Percentiles rank a stretch among this genome's conserved stretches.
These are phyloP conservation scores for Chaetoscypha palmicola DNA, from an alignment of 2,329 filamentous ascomycete genomes.

Conservation along the genomic window DNA sequence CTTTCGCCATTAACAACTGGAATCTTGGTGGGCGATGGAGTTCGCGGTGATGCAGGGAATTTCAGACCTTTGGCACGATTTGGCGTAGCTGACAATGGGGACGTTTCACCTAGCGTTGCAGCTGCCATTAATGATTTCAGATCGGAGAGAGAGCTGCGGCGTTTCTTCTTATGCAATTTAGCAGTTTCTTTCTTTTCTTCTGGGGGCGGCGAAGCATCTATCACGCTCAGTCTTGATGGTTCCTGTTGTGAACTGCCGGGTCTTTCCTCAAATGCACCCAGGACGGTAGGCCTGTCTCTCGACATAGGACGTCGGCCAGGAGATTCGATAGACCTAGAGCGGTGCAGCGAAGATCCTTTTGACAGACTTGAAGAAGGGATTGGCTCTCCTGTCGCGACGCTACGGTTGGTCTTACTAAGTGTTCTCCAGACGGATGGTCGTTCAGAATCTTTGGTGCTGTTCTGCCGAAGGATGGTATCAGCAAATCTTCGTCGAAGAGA, in stretches of 20 bases:
- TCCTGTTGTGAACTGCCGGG: slow-evolving; percentile 49
- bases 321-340: slow-evolving; percentile 72
- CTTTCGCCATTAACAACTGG: slow-evolving; percentile 23
- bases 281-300: slow-evolving; percentile 53
- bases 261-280: slow-evolving; percentile 57
- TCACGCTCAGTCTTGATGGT: slow-evolving; percentile 25
- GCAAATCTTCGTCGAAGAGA: slow-evolving; percentile 82
- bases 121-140: slow-evolving; percentile 63
- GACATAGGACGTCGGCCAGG: slow-evolving; percentile 50
- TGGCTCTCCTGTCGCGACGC: slow-evolving; percentile 50
- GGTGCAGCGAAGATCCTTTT: slow-evolving; percentile 56
- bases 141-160: slow-evolving; percentile 87
- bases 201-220: slow-evolving; percentile 28
- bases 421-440: slow-evolving; percentile 76
- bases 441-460: slow-evolving; percentile 65
- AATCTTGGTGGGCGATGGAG: slow-evolving; percentile 30
- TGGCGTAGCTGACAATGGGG: slow-evolving; percentile 27
- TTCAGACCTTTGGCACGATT: slow-evolving; percentile 18
- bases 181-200: slow-evolving; percentile 38
- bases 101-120: slow-evolving; percentile 43
- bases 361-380: slow-evolving; percentile 50
- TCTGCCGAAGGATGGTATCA: slow-evolving; percentile 67
- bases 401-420: slow-evolving; percentile 72
- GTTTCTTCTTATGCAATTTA: slow-evolving; percentile 61
- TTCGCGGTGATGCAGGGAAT: slow-evolving; percentile 26